A percentile compares a stretch with the other conserved stretches of the same genome.
These are phyloP conservation scores for Xylariales sp. DNA, from an alignment of 2,329 filamentous ascomycete species.

Conservation along the genomic window DNA sequence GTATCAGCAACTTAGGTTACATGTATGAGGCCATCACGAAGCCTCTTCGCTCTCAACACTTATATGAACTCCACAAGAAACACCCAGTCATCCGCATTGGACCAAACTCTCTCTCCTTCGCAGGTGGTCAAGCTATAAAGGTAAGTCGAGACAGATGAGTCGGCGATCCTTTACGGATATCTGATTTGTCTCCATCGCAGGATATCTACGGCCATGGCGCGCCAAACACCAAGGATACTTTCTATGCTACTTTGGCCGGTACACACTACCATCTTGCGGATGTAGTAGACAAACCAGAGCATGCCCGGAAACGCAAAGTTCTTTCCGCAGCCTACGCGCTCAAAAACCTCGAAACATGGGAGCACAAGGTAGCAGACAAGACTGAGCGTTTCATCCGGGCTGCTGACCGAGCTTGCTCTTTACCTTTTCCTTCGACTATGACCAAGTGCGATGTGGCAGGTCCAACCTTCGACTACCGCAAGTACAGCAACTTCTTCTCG, in stretches of 20 bases:
- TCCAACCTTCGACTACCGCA: conserved; percentile 44
- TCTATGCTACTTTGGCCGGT: conserved; percentile 40
- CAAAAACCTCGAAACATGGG: conserved; percentile 50
- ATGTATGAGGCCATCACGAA: too few relatives aligned
- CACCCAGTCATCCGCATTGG: conserved; percentile 40
- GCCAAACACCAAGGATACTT: conserved; percentile 43
- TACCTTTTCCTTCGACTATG: conserved; percentile 27
- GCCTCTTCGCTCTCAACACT: conserved; percentile 37
- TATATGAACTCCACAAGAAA: conserved; percentile 40
- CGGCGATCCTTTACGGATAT: too few relatives aligned
- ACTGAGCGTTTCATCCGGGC: conserved; percentile 37
- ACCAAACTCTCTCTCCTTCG: conserved; percentile 39
- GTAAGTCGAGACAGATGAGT: too few relatives aligned
- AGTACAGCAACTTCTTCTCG: conserved; percentile 51
- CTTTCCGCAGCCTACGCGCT: conserved; percentile 46
- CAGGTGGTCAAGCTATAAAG: conserved; percentile 38
- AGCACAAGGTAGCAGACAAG: conserved; percentile 51
- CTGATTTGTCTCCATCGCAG: too few relatives aligned
- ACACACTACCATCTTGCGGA: conserved; percentile 48
- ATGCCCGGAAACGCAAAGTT: conserved; percentile 45
- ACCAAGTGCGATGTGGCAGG: conserved; percentile 29
- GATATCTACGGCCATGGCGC: conserved; percentile 48
- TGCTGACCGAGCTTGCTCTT: conserved; percentile 37
- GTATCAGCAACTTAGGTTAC: too few relatives aligned
- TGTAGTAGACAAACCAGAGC: conserved; percentile 46